These are phyloP conservation scores for Eucalyptus cloeziana DNA, from an alignment of 345 rosid genomes.

Conservation along the genomic window DNA sequence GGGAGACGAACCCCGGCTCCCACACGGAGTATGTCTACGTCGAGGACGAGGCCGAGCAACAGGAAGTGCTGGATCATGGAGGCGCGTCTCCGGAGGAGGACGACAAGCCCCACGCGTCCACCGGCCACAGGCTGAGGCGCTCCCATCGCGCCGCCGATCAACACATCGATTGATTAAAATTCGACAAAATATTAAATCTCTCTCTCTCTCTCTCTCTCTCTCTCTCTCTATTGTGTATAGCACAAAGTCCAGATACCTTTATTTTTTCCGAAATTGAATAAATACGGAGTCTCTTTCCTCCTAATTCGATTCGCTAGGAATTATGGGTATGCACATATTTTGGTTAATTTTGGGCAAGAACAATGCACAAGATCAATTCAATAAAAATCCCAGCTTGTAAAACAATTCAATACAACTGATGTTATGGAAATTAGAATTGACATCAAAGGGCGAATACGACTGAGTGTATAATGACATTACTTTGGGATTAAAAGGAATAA, in stretches of 20 bases:
- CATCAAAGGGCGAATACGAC: no score
- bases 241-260: neutral
- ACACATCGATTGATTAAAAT: neutral
- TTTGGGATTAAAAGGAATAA: neutral
- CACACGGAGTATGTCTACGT: neutral
- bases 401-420: no score
- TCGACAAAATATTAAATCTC: neutral
- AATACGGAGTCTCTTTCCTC: neutral
- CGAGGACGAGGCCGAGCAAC: neutral
- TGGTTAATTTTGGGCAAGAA: no score
- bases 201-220: neutral
- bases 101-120: neutral
- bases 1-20: neutral
- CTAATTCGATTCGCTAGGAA: neutral
- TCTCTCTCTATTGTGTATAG: neutral
- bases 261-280: neutral
- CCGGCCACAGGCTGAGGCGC: neutral
- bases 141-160: neutral
- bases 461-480: neutral
- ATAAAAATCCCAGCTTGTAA: neutral
- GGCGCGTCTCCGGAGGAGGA: neutral
- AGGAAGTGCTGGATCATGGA: neutral
- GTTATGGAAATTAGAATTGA: no score
- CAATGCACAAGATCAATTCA: neutral
- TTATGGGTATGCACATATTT: neutral